Evolutionary conservation across 1,284 basidiomycete genomes (phyloP).

Genomic region (Sparassis latifolia): DNA sequence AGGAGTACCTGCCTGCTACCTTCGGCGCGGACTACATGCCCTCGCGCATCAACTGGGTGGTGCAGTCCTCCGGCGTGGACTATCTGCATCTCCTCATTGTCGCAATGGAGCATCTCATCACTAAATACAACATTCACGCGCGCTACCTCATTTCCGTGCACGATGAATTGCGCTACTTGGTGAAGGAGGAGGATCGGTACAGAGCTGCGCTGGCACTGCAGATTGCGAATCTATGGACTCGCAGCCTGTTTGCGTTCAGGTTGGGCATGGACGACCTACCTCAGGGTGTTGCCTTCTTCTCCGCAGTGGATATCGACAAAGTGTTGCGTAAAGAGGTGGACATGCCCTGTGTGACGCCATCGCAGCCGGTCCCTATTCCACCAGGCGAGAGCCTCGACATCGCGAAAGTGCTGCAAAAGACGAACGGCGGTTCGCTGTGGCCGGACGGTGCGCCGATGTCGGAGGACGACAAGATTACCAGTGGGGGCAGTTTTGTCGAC

Average conservation of each 20-base stretch:
- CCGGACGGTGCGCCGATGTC: conserved; percentile 51
- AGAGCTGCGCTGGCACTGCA: conserved; percentile 91
- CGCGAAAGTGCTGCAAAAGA: conserved; percentile 54
- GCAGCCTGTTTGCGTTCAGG: conserved; percentile 87
- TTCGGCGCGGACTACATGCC: conserved; percentile 90
- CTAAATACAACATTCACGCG: conserved; percentile 81
- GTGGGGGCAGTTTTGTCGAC: conserved; percentile 28
- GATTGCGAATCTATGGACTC: conserved; percentile 95
- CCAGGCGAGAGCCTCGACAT: conserved; percentile 87
- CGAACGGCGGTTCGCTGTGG: conserved; percentile 59
- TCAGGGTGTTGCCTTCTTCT: conserved; percentile 94
- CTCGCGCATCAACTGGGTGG: conserved; percentile 98
- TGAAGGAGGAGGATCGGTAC: conserved; percentile 83
- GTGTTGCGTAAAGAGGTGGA: conserved; percentile 95
- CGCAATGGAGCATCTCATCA: conserved; percentile 87
- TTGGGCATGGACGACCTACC: conserved; percentile 96
- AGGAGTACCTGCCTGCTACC: conserved; percentile 75
- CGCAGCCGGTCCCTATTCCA: conserved; percentile 77
- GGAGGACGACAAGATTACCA: conserved; percentile 15
- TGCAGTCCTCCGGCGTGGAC: conserved; percentile 97
- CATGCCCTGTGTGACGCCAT: conserved; percentile 93
- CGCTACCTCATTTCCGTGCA: conserved; percentile 97
- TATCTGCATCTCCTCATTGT: conserved; percentile 96
- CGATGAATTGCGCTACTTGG: conserved; percentile 94
- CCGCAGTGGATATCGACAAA: conserved; percentile 89